Conservation (phyloP, 345 rosid genomes). For the Citrus glauca region DNA sequence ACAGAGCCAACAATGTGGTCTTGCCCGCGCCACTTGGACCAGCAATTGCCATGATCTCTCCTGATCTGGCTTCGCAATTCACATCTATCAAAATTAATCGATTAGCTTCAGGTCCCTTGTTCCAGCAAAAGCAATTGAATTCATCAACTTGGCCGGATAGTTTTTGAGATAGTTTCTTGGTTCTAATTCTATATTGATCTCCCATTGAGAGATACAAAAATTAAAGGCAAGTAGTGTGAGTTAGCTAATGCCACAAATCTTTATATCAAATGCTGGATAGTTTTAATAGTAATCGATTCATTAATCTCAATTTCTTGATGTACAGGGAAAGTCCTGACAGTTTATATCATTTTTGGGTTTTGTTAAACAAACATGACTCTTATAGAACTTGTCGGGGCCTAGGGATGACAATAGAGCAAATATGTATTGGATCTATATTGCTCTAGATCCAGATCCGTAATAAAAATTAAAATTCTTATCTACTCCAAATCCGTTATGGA, state of each 20-base stretch:
- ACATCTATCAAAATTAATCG: conserved; percentile 20
- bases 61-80: conserved; percentile 23
- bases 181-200: conserved; percentile 10
- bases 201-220: too few species aligned
- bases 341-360: not conserved
- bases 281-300: not conserved
- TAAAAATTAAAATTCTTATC: too few species aligned
- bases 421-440: too few species aligned
- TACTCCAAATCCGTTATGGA: too few species aligned
- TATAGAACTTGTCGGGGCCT: too few species aligned
- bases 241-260: too few species aligned
- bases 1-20: conserved; percentile 26
- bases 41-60: conserved; percentile 27
- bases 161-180: conserved; percentile 20
- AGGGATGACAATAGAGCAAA: too few species aligned
- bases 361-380: not conserved
- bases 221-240: too few species aligned
- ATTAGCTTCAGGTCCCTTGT: not conserved
- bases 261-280: not conserved
- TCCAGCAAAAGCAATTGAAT: conserved; percentile 14
- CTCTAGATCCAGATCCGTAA: too few species aligned
- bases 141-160: conserved; percentile 5
- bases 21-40: conserved; percentile 34
- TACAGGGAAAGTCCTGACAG: not conserved
- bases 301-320: not conserved